Conservation (phyloP, 441 rosid genomes). For the Gossypium davidsonii region DNA sequence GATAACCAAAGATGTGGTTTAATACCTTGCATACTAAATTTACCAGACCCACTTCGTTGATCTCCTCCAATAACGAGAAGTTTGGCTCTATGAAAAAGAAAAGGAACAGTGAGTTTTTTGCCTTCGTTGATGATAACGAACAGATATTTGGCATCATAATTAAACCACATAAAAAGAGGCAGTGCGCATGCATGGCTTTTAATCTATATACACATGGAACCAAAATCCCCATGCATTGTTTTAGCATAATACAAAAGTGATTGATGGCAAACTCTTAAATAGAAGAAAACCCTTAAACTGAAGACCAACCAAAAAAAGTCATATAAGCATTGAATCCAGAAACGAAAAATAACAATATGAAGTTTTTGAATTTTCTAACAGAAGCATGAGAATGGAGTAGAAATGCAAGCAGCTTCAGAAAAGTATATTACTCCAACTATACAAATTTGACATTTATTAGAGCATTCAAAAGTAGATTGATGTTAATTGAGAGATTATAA, state of each 20-base stretch:
- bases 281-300: not conserved
- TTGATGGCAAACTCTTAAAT: not conserved
- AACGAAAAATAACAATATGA: not conserved
- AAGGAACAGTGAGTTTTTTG: not conserved
- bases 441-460: not conserved
- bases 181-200: not conserved
- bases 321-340: not conserved
- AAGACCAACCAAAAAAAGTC: not conserved
- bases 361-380: not conserved
- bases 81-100: slow-evolving; percentile 28
- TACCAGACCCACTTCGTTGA: slow-evolving; percentile 38
- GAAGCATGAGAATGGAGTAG: not conserved
- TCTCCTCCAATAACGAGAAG: slow-evolving; percentile 49
- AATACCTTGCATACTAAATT: slow-evolving; percentile 60
- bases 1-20: not conserved
- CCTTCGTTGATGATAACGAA: not conserved
- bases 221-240: not conserved
- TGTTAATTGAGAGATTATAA: not conserved
- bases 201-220: not conserved
- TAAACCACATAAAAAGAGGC: not conserved
- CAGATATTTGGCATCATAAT: not conserved
- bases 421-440: not conserved
- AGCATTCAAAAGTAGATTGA: not conserved
- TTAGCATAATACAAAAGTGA: not conserved
- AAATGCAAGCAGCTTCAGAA: not conserved